Percentiles rank a stretch among this genome's conserved stretches.
These are phyloP conservation scores for Plasmodium blacklocki DNA, from an alignment of 169 alveolate genomes.

Conservation along the genomic window DNA sequence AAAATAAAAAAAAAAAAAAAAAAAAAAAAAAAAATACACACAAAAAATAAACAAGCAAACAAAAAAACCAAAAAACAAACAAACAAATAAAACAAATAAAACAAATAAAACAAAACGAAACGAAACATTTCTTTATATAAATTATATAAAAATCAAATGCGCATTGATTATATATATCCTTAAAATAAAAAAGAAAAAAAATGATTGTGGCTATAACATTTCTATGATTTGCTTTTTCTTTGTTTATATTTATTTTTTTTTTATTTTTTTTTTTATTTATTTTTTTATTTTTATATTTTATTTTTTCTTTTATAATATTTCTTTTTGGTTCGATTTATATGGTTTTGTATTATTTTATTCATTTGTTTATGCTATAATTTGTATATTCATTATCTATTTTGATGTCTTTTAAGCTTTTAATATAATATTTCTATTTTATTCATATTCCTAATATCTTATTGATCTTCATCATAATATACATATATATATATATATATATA, in stretches of 20 bases:
- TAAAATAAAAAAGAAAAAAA: slow-evolving; percentile 9
- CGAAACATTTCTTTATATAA: slow-evolving; percentile 6
- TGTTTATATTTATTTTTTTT: slow-evolving; percentile 8
- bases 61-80: too few relatives aligned
- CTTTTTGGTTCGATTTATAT: neutral
- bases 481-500: too few relatives aligned
- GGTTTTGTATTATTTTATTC: slow-evolving; percentile 3
- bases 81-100: too few relatives aligned
- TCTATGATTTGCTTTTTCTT: slow-evolving; percentile 2
- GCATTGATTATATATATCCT: slow-evolving; percentile 22
- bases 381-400: slow-evolving; percentile 1
- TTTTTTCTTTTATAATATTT: neutral
- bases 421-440: too few relatives aligned
- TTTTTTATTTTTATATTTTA: slow-evolving; percentile 11
- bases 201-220: neutral
- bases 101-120: too few relatives aligned
- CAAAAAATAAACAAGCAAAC: slow-evolving; percentile 10
- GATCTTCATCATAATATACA: too few relatives aligned
- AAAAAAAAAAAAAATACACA: slow-evolving; percentile 19
- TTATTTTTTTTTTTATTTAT: slow-evolving; percentile 1
- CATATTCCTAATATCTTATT: too few relatives aligned
- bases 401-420: neutral
- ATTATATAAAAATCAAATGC: slow-evolving; percentile 27
- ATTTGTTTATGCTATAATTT: neutral
- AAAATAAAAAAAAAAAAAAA: slow-evolving; percentile 26